These are phyloP conservation scores for Zygosaccharomyces gambellarensis DNA, from an alignment of 805 yeast species.

Conservation along the genomic window DNA sequence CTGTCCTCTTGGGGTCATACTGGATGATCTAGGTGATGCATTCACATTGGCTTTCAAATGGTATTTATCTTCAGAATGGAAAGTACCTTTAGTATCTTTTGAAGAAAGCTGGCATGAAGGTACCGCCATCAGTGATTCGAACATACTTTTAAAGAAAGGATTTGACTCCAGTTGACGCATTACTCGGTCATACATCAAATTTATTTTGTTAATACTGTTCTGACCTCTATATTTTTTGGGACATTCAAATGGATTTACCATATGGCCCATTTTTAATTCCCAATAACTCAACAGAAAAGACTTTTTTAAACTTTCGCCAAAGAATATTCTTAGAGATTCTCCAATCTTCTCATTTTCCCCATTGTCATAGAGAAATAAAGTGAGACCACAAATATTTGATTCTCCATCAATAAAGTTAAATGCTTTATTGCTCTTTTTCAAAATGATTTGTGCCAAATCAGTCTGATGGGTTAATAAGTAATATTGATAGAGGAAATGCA, in stretches of 20 bases:
- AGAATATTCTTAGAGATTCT: slow-evolving; percentile 20
- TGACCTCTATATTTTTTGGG: slow-evolving; percentile 19
- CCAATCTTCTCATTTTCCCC: slow-evolving; percentile 19
- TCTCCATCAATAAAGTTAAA: slow-evolving; percentile 28
- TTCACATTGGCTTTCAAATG: background rate
- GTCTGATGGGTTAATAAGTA: slow-evolving; percentile 23
- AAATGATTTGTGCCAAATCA: slow-evolving; percentile 4
- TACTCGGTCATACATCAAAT: slow-evolving; percentile 31
- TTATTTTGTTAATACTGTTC: slow-evolving; percentile 32
- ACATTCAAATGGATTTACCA: slow-evolving; percentile 10
- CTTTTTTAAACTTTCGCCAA: slow-evolving; percentile 10
- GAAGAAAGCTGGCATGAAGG: slow-evolving; percentile 34
- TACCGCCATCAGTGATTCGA: slow-evolving; percentile 46
- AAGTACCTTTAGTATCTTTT: background rate
- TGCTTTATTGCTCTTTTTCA: slow-evolving; percentile 16
- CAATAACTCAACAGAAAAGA: slow-evolving; percentile 22
- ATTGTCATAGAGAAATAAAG: slow-evolving; percentile 20
- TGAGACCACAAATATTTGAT: slow-evolving; percentile 22
- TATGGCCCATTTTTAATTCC: slow-evolving; percentile 21
- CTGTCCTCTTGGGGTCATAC: slow-evolving; percentile 30
- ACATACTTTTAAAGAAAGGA: slow-evolving; percentile 46
- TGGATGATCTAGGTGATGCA: slow-evolving; percentile 31
- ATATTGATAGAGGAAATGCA: slow-evolving; percentile 19
- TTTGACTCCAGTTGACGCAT: slow-evolving; percentile 37
- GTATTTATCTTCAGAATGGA: slow-evolving; percentile 2